Evolutionary conservation across 441 rosid species (phyloP).

Genomic region (Jatropha podagrica): DNA sequence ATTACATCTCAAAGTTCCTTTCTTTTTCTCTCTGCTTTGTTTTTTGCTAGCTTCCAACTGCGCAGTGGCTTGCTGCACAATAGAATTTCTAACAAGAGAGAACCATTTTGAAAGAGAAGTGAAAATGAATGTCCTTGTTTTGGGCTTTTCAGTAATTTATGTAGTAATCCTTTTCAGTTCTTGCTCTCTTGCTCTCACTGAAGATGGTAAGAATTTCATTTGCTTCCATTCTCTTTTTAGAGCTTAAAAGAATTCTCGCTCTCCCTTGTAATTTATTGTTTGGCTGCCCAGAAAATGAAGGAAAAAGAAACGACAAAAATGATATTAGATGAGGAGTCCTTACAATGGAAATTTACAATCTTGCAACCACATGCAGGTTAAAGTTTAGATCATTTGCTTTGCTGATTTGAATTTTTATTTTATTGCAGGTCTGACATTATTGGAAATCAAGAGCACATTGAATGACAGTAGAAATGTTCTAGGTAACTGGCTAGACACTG

Average conservation of each 20-base stretch:
- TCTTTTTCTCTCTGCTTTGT: conserved; percentile 6
- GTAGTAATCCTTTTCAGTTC: conserved; percentile 39
- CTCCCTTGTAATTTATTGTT: neutral
- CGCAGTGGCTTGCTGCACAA: conserved; percentile 33
- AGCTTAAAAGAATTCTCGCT: neutral
- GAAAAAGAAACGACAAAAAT: neutral
- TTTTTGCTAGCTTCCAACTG: conserved; percentile 22
- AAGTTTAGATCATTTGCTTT: conserved; percentile 22
- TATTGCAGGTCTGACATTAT: conserved; percentile 60
- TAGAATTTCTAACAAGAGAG: conserved; percentile 14
- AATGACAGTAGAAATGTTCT: conserved; percentile 74
- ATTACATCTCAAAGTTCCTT: neutral
- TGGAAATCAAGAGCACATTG: conserved; percentile 65
- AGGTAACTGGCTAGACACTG: conserved; percentile 71
- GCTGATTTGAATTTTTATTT: conserved; percentile 4
- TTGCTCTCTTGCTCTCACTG: conserved; percentile 44
- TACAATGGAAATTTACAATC: neutral
- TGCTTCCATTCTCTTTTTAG: neutral
- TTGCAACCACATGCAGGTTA: neutral
- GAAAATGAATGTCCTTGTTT: conserved; percentile 37
- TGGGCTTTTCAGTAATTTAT: conserved; percentile 30
- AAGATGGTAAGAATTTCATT: conserved; percentile 49
- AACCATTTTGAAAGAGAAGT: conserved; percentile 18
- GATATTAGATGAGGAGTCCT: neutral
- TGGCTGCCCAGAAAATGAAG: conserved; percentile 22